Evolutionary conservation across 768 basidiomycete species (phyloP).

Genomic region (Dioszegia hungarica): DNA sequence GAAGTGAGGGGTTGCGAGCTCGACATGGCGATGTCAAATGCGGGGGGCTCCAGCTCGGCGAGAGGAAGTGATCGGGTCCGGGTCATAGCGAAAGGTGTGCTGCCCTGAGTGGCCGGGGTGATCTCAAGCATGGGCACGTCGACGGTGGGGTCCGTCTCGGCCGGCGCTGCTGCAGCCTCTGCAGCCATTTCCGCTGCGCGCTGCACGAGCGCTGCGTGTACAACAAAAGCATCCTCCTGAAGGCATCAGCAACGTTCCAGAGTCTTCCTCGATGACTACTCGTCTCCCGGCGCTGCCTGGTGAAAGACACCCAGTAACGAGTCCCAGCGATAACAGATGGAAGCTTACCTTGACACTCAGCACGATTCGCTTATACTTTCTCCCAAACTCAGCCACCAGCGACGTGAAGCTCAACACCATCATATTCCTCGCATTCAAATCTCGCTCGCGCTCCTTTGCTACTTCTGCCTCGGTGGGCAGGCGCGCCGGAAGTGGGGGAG

Average conservation of each 20-base stretch:
- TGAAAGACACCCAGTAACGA: too few species aligned
- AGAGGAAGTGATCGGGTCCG: background rate
- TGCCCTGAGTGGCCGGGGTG: background rate
- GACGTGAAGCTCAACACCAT: slow-evolving; percentile 88
- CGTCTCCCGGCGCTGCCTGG: too few species aligned
- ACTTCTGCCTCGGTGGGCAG: slow-evolving; percentile 76
- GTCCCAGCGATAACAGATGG: too few species aligned
- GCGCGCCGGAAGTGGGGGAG: slow-evolving; percentile 82
- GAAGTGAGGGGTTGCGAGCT: background rate
- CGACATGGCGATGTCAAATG: background rate
- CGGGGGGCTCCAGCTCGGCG: background rate
- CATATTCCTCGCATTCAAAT: slow-evolving; percentile 69
- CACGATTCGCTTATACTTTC: slow-evolving; percentile 85
- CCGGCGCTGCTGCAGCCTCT: slow-evolving; percentile 24
- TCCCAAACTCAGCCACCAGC: slow-evolving; percentile 79
- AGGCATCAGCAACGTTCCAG: too few species aligned
- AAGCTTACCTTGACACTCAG: slow-evolving; percentile 71
- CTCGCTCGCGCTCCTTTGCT: slow-evolving; percentile 73
- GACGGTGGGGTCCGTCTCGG: slow-evolving; percentile 16
- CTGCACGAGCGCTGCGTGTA: background rate
- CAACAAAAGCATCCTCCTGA: slow-evolving; percentile 10
- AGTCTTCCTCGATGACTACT: too few species aligned
- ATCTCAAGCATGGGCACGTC: background rate
- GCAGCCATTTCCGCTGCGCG: slow-evolving; percentile 10
- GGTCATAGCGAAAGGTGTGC: background rate